Percentiles rank a stretch among this genome's conserved stretches.
phyloP scores from a whole-genome alignment of 1,284 basidiomycete species.

The Ganoderma meredithae region DNA sequence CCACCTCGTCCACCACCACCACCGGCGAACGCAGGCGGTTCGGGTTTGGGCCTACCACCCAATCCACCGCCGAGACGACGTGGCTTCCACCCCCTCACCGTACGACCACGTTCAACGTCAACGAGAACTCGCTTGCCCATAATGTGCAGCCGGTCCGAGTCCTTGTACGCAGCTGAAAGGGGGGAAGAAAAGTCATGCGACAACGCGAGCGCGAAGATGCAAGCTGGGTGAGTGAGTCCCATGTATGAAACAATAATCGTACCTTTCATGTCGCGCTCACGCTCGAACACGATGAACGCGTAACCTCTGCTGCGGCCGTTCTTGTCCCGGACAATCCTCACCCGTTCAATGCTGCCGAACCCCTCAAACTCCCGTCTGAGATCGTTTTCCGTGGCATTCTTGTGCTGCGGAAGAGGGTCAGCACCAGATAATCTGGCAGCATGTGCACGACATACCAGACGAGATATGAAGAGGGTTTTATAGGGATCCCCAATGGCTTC shows the following conservation, averaged over 20 bases:
- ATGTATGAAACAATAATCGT: slow-evolving; percentile 33
- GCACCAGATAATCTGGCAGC: slow-evolving; percentile 7
- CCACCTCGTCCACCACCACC: slow-evolving; percentile 48
- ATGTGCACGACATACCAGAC: slow-evolving; percentile 66
- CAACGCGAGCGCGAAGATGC: slow-evolving; percentile 29
- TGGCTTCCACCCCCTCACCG: slow-evolving; percentile 99
- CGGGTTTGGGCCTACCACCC: slow-evolving; percentile 92
- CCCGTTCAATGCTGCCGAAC: slow-evolving; percentile 93
- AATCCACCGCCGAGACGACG: slow-evolving; percentile 94
- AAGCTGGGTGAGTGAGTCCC: slow-evolving; percentile 36
- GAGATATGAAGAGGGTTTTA: slow-evolving; percentile 97
- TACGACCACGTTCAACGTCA: slow-evolving; percentile 97
- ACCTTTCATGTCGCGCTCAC: slow-evolving; percentile 99
- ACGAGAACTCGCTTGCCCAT: slow-evolving; percentile 95
- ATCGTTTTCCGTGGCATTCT: slow-evolving; percentile 90
- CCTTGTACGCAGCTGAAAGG: slow-evolving; percentile 92
- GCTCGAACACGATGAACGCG: slow-evolving; percentile 97
- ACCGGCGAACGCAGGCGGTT: slow-evolving; percentile 55
- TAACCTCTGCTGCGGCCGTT: slow-evolving; percentile 90
- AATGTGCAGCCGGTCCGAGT: slow-evolving; percentile 97
- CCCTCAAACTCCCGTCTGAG: slow-evolving; percentile 94
- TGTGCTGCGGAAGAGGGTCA: slow-evolving; percentile 63
- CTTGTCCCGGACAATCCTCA: slow-evolving; percentile 91
- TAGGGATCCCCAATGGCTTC: slow-evolving; percentile 98
- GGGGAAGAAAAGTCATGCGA: slow-evolving; percentile 31